Evolutionary conservation across 495 filamentous ascomycete genomes (phyloP).

Genomic region (Talaromyces wortmannii): DNA sequence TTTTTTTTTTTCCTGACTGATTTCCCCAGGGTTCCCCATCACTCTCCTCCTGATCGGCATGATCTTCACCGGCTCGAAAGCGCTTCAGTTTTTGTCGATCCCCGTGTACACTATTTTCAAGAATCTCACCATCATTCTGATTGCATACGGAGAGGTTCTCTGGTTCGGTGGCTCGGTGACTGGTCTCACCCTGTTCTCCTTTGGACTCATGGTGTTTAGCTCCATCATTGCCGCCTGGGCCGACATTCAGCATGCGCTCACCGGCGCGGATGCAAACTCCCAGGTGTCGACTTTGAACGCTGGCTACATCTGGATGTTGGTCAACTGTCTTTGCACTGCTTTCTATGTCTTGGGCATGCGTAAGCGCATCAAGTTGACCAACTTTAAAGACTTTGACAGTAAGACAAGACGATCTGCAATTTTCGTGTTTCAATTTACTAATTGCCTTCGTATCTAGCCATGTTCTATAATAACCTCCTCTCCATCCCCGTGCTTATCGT

Average conservation of each 20-base stretch:
- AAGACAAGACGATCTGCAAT: slow-evolving; percentile 46
- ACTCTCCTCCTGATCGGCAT: slow-evolving; percentile 95
- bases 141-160: slow-evolving; percentile 96
- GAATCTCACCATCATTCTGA: slow-evolving; percentile 97
- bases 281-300: slow-evolving; percentile 87
- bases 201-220: slow-evolving; percentile 95
- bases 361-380: slow-evolving; percentile 98
- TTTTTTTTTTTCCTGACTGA: slow-evolving; percentile 11
- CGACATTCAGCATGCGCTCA: slow-evolving; percentile 84
- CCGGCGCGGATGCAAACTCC: slow-evolving; percentile 54
- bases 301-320: slow-evolving; percentile 95
- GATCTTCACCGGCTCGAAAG: slow-evolving; percentile 98
- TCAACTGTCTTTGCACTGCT: slow-evolving; percentile 95
- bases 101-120: slow-evolving; percentile 99
- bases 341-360: slow-evolving; percentile 89
- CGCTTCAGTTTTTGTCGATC: slow-evolving; percentile 92
- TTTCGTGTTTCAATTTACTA: slow-evolving; percentile 14
- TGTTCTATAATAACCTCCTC: slow-evolving; percentile 99
- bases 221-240: slow-evolving; percentile 96
- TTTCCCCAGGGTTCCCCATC: slow-evolving; percentile 81
- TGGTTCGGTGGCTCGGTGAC: slow-evolving; percentile 98
- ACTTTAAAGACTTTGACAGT: slow-evolving; percentile 99
- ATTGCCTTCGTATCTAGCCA: slow-evolving; percentile 51
- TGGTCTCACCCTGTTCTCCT: slow-evolving; percentile 82
- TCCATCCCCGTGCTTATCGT: slow-evolving; percentile 88